Base-by-base conservation (phyloP, 768 basidiomycete species). In the Mycena chlorophos region DNA sequence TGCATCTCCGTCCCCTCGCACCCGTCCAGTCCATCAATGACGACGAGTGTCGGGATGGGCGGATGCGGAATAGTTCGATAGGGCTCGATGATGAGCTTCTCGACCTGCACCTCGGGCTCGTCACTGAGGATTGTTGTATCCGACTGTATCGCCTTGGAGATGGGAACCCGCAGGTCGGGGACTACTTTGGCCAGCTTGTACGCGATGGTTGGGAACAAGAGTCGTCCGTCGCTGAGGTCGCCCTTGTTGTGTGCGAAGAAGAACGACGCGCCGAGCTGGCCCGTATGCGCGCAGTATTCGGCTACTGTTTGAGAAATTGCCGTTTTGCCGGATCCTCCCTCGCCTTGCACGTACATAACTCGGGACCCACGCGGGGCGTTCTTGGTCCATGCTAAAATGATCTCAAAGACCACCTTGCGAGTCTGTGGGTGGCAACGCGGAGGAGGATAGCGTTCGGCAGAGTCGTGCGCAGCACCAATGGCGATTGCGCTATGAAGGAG, bases 31-130 rank as follows among this genome's bases (percentile, higher is more conserved):
- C 39, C 54, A 42, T 62, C 60, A 19, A 62, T 53, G 26, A 71
- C 59, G 3, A 71, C 43, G 8, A 67, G 37, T 0, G 63, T 64
- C 19, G 59, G 52, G 2, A 43, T 37, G 0, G 53, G 56, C 0
- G 51, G 45, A 34, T 61, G 64, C 1, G n/a, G 54, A 13, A 54
- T 55, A 4, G 49, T 54, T 4, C 49, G 55, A 20, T 65, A 52
- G 14, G 69, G 66, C 8, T 58, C 61, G 13, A 62, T 22, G 10
- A 71, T 45, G 4, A 70, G 57, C 46, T 66, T 65, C 46, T 66
- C 61, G 52, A 68, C 60, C 22, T 71, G 69, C 34, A 67, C 65
- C 30, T 66, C 68, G 17, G 69, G 64, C 5, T 68, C 65, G 29
- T 69, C 66, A 38, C 57, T 48, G 1, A 69, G 63, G 4, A 71